Evolutionary conservation across 2,329 filamentous ascomycete species (phyloP), one percentile per base, ranked within the genome.

Genomic region (Dendrostoma leiphaemia): DNA sequence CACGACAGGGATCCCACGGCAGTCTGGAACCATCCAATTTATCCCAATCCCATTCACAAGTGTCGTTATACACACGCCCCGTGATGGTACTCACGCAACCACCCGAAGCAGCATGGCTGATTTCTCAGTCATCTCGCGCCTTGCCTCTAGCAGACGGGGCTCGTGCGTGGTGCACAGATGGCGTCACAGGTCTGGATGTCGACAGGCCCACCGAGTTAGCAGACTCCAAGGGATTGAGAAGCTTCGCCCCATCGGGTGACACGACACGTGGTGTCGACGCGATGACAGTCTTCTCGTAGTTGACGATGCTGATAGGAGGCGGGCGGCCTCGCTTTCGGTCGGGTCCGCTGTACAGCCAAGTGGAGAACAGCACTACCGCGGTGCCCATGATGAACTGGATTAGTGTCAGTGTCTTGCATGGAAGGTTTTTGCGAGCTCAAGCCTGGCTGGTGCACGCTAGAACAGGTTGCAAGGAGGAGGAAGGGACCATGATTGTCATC

Each of bases 321-420:
- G 89, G 84, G 15, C 85, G 82, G 51, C 78, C 74, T 51, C 81
- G 77, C 58, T 75, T 77, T 19, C 79, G 74, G 59, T 91, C 83
- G 1, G 84, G 80, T 6, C 81, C 80, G 57, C 84, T 91, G 75
- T 96, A 97, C 15, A 97, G 78, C 68, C 91, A 97, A 2, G 91
- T 95, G 3, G 92, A 88, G 38, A 83, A 79, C 1, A 97, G 74
- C 8, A 97, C 92, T 46, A 94, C 75, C 10, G 78, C 76, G 0
- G 92, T 92, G 51, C 94, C 94, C 47, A 91, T 58, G 34, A 96
- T 65, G 69, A 96, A 96, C 92, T 97, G 62, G 17, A 26, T 46
- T 12, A 61, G 50, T 15, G 56, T 61, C 41, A 58, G 44, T 52
- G 62, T 46, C 59, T 45, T n/a, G 13, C 19, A 41, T 31, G 53